A percentile compares a stretch with the other conserved stretches of the same genome.
Evolutionary conservation across 2,329 filamentous ascomycete genomes (phyloP).

Genomic region (Alternaria sp.): DNA sequence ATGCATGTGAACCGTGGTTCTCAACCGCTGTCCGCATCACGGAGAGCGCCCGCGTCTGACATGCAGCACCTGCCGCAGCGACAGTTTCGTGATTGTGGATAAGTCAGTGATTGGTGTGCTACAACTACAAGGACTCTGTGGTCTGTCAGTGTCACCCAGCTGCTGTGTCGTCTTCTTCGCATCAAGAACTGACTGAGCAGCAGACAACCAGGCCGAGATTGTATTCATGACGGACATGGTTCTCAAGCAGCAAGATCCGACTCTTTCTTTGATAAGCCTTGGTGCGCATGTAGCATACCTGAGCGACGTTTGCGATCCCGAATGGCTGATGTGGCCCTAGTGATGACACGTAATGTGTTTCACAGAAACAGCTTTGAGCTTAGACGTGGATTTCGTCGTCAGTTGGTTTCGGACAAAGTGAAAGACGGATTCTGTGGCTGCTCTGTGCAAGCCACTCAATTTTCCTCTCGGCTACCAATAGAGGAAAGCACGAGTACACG

Average conservation of each 20-base stretch:
- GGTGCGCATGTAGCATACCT: not conserved
- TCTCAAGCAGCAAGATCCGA: not conserved
- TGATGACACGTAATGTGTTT: not conserved
- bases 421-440: not conserved
- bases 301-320: not conserved
- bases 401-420: not conserved
- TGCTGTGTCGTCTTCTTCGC: not conserved
- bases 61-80: constrained; percentile 28
- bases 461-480: not conserved
- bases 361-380: not conserved
- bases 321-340: not conserved
- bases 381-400: not conserved
- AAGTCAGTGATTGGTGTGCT: constrained; percentile 6
- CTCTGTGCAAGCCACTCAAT: not conserved
- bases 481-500: not conserved
- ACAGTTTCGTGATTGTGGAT: constrained; percentile 16
- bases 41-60: constrained; percentile 17
- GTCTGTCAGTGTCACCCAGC: constrained; percentile 4
- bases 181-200: not conserved
- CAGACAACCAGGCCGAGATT: not conserved
- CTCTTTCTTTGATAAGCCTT: not conserved
- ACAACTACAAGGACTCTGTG: constrained; percentile 2
- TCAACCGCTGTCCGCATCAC: constrained; percentile 19
- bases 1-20: constrained; percentile 23
- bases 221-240: not conserved